Evolutionary conservation across 2,329 filamentous ascomycete species (phyloP), one percentile per base, ranked within the genome.

Genomic region (Atkinsonella hypoxylon): DNA sequence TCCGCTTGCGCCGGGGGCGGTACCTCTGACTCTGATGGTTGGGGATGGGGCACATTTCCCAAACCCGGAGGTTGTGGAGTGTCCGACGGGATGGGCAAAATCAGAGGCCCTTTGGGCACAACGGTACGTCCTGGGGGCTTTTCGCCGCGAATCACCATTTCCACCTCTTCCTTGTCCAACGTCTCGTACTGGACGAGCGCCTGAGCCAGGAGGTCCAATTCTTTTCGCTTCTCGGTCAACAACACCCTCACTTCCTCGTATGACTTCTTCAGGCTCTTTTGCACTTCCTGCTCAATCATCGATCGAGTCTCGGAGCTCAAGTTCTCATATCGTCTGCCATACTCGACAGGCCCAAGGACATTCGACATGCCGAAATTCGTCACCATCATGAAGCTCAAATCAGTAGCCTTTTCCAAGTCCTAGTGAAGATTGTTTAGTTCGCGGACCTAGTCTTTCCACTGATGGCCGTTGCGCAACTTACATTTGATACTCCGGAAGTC

Each of bases 121-220:
- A 63, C 60, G 41, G 61, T 69, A 53, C 87, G 87, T 44, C 79
- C 77, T 1, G 82, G 75, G 38, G 98, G 72, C 62, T 86, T 84
- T 70, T 96, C 89, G 36, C 93, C 93, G 48, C 79, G 81, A 56
- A 98, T 83, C 6, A 97, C 87, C 72, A 86, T 88, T 66, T 90
- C 82, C 55, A 97, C 94, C 67, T 98, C 93, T 3, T 85, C 82
- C 66, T 85, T 87, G 65, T 86, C 85, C 48, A 98, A 71, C 0
- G 89, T 96, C 73, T 98, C 93, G 67, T 96, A 97, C 67, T 96
- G 84, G 34, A 98, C 82, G 10, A 98, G 76, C 6, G 90, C 93
- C 62, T 90, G 83, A 30, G 93, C 91, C 10, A 98, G 73, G 11
- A 88, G 74, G 60, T 98, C 91, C 8, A 98, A 77, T 66, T 95